Base-by-base conservation (phyloP, 2,329 filamentous ascomycete genomes). In the Pseudogymnoascus sp. region DNA sequence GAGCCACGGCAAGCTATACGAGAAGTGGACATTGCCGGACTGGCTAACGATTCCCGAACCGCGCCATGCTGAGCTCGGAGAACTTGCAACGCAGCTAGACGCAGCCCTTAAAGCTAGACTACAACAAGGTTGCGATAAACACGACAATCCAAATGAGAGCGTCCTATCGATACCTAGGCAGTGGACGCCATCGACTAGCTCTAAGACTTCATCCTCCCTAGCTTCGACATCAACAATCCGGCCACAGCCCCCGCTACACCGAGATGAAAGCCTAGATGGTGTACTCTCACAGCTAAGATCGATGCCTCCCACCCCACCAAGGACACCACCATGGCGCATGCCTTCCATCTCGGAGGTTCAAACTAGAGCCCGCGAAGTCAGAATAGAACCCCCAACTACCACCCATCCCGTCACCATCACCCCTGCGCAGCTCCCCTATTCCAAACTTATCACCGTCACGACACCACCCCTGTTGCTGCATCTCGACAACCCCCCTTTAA, bases 1-100 rank as follows among this genome's bases (percentile, higher is more conserved):
- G 42, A 76, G 72, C 1, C 79, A 83, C 65, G 77, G 78, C 2
- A 75, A 64, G 38, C 63, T 84, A 1, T 82, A 83, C 67, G 69
- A 74, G 0, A 71, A 72, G 5, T 83, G 80, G 80, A 72, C 75
- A 11, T 66, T 82, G 2, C 79, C 79, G 16, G 42, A 72, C 67
- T 67, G 65, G 68, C 6, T 72, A 18, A 46, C 66, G 9, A 28
- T 67, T 65, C 65, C 68, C 1, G 6, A 12, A 60, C 8, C 11
- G 7, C 61, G 63, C 6, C 56, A 40, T 5, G 16, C 9, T 12
- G 42, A 63, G 2, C 56, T 69, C 14, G 12, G 64, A 16, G 23
- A 25, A 1, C 49, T 68, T 46, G 18, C 43, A 3, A 64, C 61
- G 3, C 4, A 7, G 18, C 43, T 70, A 4, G 65, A 67, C 37